phyloP scores from a whole-genome alignment of 2,329 filamentous ascomycete species.

The Pyrenochaeta sp. region DNA sequence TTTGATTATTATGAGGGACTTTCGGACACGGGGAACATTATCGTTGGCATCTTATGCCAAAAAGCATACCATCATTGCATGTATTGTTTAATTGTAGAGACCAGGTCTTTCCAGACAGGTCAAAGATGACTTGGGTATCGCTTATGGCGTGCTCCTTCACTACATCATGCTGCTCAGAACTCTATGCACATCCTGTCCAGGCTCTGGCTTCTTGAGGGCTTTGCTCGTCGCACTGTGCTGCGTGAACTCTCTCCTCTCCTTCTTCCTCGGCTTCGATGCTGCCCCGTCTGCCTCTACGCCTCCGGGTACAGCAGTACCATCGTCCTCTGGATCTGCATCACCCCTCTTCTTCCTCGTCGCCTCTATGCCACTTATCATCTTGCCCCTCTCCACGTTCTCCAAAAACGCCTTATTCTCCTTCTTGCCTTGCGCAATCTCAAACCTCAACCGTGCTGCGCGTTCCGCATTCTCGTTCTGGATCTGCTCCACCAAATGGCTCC shows the following conservation, averaged over 20 bases:
- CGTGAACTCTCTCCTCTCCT: slow-evolving; percentile 64
- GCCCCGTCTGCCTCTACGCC: slow-evolving; percentile 39
- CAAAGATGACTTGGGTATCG: background rate
- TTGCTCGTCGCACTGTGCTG: slow-evolving; percentile 65
- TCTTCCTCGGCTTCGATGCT: slow-evolving; percentile 34
- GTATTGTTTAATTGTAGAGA: background rate
- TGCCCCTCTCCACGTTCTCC: slow-evolving; percentile 78
- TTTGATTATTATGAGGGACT: no score
- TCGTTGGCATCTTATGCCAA: no score
- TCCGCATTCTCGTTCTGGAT: slow-evolving; percentile 84
- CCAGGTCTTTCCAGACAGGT: no score
- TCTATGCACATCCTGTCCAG: slow-evolving; percentile 38
- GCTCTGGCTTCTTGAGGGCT: slow-evolving; percentile 41
- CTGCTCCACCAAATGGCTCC: slow-evolving; percentile 74
- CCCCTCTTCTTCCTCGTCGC: slow-evolving; percentile 63
- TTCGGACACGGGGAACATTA: no score
- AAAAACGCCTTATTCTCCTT: slow-evolving; percentile 85
- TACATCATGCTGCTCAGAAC: slow-evolving; percentile 50
- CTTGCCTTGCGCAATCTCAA: slow-evolving; percentile 77
- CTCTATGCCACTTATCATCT: slow-evolving; percentile 73
- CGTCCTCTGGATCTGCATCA: slow-evolving; percentile 28
- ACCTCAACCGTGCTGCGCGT: slow-evolving; percentile 74
- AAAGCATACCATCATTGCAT: no score
- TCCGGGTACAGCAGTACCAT: slow-evolving; percentile 21
- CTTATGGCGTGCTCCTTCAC: slow-evolving; percentile 14